Percentiles rank a stretch among this genome's conserved stretches.
These are phyloP conservation scores for Lyophyllum shimeji DNA, from an alignment of 768 basidiomycete genomes.

Conservation along the genomic window DNA sequence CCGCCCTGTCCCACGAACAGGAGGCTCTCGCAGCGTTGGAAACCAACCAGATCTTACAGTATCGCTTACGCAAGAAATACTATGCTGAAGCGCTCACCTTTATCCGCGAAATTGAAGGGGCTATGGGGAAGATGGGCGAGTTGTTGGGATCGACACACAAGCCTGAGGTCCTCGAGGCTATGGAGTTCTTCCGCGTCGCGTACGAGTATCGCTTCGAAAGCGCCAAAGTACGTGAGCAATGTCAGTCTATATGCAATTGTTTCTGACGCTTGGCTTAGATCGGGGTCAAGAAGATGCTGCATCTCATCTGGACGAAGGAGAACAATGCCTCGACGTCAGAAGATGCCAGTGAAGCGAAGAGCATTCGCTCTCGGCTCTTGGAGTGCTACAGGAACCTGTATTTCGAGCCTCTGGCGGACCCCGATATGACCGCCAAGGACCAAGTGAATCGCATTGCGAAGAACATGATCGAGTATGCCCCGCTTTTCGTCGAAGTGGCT, in stretches of 20 bases:
- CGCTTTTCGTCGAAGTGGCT: background rate
- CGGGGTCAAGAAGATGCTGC: slow-evolving; percentile 95
- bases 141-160: slow-evolving; percentile 87
- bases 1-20: slow-evolving; percentile 68
- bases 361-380: slow-evolving; percentile 81
- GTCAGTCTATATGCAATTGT: background rate
- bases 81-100: slow-evolving; percentile 84
- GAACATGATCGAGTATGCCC: slow-evolving; percentile 90
- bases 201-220: slow-evolving; percentile 79
- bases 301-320: slow-evolving; percentile 96
- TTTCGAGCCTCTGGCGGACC: slow-evolving; percentile 77
- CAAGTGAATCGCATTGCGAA: slow-evolving; percentile 92
- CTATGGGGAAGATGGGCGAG: slow-evolving; percentile 71
- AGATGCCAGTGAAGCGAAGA: slow-evolving; percentile 74
- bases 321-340: slow-evolving; percentile 72
- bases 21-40: slow-evolving; percentile 69
- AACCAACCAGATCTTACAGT: slow-evolving; percentile 59
- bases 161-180: slow-evolving; percentile 78
- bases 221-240: slow-evolving; percentile 54
- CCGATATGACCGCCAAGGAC: slow-evolving; percentile 63
- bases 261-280: slow-evolving; percentile 38
- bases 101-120: slow-evolving; percentile 58
- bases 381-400: slow-evolving; percentile 89
- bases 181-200: slow-evolving; percentile 86
- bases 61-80: slow-evolving; percentile 81